A percentile compares a stretch with the other conserved stretches of the same genome.
phyloP scores from a whole-genome alignment of 371 early-diverging fungal species.

The Thermomucor indicae-seudaticae region DNA sequence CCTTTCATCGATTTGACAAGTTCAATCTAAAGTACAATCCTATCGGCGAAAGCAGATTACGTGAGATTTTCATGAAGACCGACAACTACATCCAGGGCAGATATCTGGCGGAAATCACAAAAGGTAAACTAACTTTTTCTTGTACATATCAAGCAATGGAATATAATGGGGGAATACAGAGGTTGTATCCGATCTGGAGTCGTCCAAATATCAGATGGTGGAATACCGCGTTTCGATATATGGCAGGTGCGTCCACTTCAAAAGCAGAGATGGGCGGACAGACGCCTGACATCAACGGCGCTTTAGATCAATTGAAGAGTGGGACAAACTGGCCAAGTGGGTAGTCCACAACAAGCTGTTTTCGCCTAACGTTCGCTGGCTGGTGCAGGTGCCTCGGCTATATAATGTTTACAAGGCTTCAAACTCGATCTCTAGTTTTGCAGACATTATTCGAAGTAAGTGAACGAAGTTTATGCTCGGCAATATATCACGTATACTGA shows the following conservation, averaged over 20 bases:
- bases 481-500: too few relatives aligned
- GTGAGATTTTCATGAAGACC: constrained; percentile 95
- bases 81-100: constrained; percentile 93
- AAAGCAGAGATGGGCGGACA: not conserved
- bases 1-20: constrained; percentile 95
- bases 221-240: constrained; percentile 95
- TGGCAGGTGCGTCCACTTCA: constrained; percentile 54
- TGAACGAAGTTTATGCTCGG: too few relatives aligned
- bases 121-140: constrained; percentile 40
- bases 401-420: constrained; percentile 87
- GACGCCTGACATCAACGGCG: not conserved
- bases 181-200: constrained; percentile 91
- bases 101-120: constrained; percentile 94
- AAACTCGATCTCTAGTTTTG: constrained; percentile 70
- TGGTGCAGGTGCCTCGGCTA: constrained; percentile 95
- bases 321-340: constrained; percentile 96
- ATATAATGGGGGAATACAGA: constrained; percentile 40
- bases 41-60: constrained; percentile 70
- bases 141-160: not conserved
- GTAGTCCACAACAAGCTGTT: constrained; percentile 91
- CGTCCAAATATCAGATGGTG: constrained; percentile 93
- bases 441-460: constrained; percentile 74
- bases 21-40: constrained; percentile 99
- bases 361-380: constrained; percentile 93
- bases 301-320: constrained; percentile 68